Evolutionary conservation across 345 rosid species (phyloP), one percentile per base, ranked within the genome.

Genomic region (Arabidopsis arenosa): DNA sequence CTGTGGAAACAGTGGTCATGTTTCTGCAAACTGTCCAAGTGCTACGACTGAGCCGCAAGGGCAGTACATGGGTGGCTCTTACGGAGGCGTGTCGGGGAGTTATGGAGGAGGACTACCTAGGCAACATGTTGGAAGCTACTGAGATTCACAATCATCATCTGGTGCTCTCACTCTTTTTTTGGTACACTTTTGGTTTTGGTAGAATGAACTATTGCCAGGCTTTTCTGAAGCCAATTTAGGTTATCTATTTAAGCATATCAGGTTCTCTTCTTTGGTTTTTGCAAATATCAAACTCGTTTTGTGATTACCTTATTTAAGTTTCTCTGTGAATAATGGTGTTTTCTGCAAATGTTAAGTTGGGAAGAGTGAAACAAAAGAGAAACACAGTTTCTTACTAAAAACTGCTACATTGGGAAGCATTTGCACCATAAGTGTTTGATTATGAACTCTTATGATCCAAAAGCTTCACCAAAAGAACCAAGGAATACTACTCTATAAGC

Each of bases 1-100:
- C 45, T 90, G 93, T n/a, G 95, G 97, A 14, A 78, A 66, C 47
- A 75, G 77, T 13, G 85, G 95, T 61, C 98, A 89, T 73, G 81
- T 41, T 80, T 78, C 92, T 1, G 53, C 76, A 26, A 86, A 88
- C 62, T 93, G 95, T 66, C 93, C 96, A 9, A 89, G 86, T 56
- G 66, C 78, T 53, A 80, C 26, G 26, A 23, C 83, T 70, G 81
- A 77, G 57, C 85, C 85, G 0, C 86, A 85, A 7, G 80, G 63
- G 47, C 86, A 83, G 49, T 61, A 78, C 41, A 85, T 81, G 43
- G 77, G 74, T 55, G 83, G 85, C 23, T 36, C 69, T 64, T 44
- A 63, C 47, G 44, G 71, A 44, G 76, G 54, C 14, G 2, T 63
- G 11, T 12, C 63, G 72, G 89, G 60, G 80, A 76, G 66, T 36